Conservation (phyloP, 345 rosid species). For the Stellera chamaejasme region DNA sequence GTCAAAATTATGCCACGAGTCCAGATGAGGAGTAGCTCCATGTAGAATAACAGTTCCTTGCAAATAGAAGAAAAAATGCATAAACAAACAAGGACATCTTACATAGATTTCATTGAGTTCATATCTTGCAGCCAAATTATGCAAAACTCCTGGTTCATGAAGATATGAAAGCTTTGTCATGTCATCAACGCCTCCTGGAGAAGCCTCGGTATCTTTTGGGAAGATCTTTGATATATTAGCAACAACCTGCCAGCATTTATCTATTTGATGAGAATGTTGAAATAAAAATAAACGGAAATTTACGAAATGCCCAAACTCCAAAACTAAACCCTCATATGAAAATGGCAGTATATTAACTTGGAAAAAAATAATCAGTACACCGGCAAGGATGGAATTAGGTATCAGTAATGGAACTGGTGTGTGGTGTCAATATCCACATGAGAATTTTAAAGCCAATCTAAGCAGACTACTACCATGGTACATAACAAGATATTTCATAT, state of each 20-base stretch:
- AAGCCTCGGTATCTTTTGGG: slow-evolving; percentile 82
- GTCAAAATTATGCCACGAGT: background rate
- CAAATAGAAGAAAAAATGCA: too few relatives aligned
- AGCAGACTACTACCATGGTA: background rate
- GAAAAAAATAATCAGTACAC: background rate
- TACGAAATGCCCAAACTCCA: background rate
- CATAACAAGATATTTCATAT: background rate
- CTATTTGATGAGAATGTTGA: background rate
- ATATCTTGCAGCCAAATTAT: slow-evolving; percentile 69
- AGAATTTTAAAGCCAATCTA: background rate
- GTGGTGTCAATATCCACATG: background rate
- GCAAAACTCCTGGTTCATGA: slow-evolving; percentile 91
- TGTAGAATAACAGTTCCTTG: background rate
- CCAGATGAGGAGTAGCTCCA: background rate
- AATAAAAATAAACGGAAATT: slow-evolving; percentile 1
- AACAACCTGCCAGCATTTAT: slow-evolving; percentile 40
- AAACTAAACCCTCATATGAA: background rate
- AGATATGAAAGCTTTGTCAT: slow-evolving; percentile 90
- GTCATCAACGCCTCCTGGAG: slow-evolving; percentile 90
- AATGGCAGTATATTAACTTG: background rate
- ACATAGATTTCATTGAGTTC: slow-evolving; percentile 88
- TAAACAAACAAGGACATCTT: slow-evolving; percentile 15
- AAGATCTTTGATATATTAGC: slow-evolving; percentile 51
- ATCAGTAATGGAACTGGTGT: background rate
- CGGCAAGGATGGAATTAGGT: too few relatives aligned